Evolutionary conservation across 148 eudicot genomes (phyloP).

Genomic region (Mesembryanthemum crystallinum): DNA sequence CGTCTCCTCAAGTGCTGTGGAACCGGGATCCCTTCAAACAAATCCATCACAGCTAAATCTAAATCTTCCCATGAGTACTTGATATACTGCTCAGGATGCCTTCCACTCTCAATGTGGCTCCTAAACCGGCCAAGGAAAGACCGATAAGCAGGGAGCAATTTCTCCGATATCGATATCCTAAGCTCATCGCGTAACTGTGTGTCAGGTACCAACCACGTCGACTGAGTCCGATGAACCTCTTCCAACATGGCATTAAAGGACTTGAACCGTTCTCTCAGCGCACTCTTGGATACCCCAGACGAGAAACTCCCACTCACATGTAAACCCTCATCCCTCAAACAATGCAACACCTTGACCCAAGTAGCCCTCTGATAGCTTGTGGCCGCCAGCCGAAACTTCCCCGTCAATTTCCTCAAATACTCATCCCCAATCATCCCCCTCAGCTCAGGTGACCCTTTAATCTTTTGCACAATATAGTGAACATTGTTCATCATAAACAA

Average conservation of each 20-base stretch:
- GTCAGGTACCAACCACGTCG: slow-evolving; percentile 70
- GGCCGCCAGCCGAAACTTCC: slow-evolving; percentile 55
- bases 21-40: slow-evolving; percentile 68
- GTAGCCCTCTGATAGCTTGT: slow-evolving; percentile 64
- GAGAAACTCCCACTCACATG: slow-evolving; percentile 72
- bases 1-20: slow-evolving; percentile 73
- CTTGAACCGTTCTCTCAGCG: slow-evolving; percentile 76
- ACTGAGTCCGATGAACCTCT: slow-evolving; percentile 77
- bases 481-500: slow-evolving; percentile 89
- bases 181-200: slow-evolving; percentile 76
- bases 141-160: slow-evolving; percentile 73
- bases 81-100: slow-evolving; percentile 75
- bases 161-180: slow-evolving; percentile 70
- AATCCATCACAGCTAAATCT: slow-evolving; percentile 68
- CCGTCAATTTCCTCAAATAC: slow-evolving; percentile 58
- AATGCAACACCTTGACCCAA: slow-evolving; percentile 65
- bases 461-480: slow-evolving; percentile 73
- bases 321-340: slow-evolving; percentile 83
- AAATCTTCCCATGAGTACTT: slow-evolving; percentile 79
- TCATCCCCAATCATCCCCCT: slow-evolving; percentile 74
- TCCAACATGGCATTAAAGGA: slow-evolving; percentile 74
- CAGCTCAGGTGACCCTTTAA: slow-evolving; percentile 62
- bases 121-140: slow-evolving; percentile 74
- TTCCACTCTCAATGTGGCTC: slow-evolving; percentile 70
- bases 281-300: slow-evolving; percentile 66